Base-by-base conservation (phyloP, 2,329 filamentous ascomycete genomes). In the Lasiodiplodia hormozganensis region DNA sequence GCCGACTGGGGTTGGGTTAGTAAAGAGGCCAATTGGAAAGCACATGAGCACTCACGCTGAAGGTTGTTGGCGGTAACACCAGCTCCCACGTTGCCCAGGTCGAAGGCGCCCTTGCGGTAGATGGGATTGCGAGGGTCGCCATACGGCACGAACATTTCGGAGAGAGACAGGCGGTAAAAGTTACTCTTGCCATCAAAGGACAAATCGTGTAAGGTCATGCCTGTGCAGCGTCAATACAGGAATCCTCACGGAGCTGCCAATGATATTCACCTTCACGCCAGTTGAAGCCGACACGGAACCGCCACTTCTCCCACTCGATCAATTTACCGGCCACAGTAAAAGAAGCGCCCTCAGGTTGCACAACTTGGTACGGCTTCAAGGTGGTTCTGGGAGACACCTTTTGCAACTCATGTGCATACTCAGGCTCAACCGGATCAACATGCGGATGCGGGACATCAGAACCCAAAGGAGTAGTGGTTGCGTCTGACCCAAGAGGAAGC, bases 71-170 rank as follows among this genome's bases (percentile, higher is more conserved):
- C 88, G 58, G 85, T 87, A 58, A 87, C 85, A 1, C 90, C 90
- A 28, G 88, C 87, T 5, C 90, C 90, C 11, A 85, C 88, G 69
- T 92, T 89, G 8, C 90, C 90, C 69, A 92, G 87, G 72, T 92
- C 90, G 72, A 92, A 92, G 0, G 90, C 90, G 65, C 89, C 87
- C 76, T 93, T 92, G 53, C 89, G 85, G 64, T 90, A 88, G 75
- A 87, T 92, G 0, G 89, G 90, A 0, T 84, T 80, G 1, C 90
- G 85, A 3, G 67, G 34, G 18, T 68, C 65, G 6, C 49, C 57
- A 10, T 62, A 62, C 10, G 67, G 60, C 2, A 67, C 65, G 14
- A 54, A 87, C 87, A 93, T 90, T 76, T 93, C 91, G 70, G 86
- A 88, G 68, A 91, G 84, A 70, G 86, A 88, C 34, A 93, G 77